Conservation (phyloP, 2,329 filamentous ascomycete species). For the Cadophora gregata region DNA sequence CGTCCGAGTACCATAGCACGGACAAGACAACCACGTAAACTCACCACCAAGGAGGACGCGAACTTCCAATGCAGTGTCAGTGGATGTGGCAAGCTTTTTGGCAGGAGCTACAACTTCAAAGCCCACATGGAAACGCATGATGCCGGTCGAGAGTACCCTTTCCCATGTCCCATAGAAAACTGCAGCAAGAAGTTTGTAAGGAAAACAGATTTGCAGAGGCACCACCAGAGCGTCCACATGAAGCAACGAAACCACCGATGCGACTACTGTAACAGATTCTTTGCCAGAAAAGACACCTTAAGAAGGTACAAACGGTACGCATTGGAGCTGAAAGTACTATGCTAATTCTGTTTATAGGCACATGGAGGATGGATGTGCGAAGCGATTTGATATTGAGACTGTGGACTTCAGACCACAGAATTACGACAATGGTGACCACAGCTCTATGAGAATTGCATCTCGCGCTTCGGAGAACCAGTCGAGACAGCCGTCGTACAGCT, state of each 20-base stretch:
- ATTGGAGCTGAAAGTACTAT: not conserved
- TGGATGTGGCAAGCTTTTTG: constrained; percentile 79
- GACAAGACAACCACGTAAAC: constrained; percentile 51
- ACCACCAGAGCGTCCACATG: constrained; percentile 72
- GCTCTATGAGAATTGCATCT: constrained; percentile 31
- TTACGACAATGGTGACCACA: constrained; percentile 31
- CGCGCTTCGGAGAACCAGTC: constrained; percentile 29
- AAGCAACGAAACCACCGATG: constrained; percentile 75
- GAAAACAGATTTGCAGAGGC: constrained; percentile 75
- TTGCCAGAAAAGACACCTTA: constrained; percentile 84
- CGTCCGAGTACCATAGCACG: constrained; percentile 38
- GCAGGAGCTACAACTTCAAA: constrained; percentile 84
- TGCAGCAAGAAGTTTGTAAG: constrained; percentile 82
- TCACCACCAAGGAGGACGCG: constrained; percentile 71
- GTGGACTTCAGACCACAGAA: constrained; percentile 42
- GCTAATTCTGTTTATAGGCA: constrained; percentile 57
- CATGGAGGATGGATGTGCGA: constrained; percentile 77
- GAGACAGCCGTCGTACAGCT: constrained; percentile 39
- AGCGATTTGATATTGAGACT: constrained; percentile 56
- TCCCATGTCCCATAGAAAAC: constrained; percentile 66
- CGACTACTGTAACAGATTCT: constrained; percentile 71
- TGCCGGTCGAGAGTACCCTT: constrained; percentile 72
- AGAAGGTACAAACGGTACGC: constrained; percentile 60
- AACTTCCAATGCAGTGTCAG: constrained; percentile 72
- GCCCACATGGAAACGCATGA: constrained; percentile 87